phyloP scores from a whole-genome alignment of 2,329 filamentous ascomycete genomes.

The Alternaria infectoria region DNA sequence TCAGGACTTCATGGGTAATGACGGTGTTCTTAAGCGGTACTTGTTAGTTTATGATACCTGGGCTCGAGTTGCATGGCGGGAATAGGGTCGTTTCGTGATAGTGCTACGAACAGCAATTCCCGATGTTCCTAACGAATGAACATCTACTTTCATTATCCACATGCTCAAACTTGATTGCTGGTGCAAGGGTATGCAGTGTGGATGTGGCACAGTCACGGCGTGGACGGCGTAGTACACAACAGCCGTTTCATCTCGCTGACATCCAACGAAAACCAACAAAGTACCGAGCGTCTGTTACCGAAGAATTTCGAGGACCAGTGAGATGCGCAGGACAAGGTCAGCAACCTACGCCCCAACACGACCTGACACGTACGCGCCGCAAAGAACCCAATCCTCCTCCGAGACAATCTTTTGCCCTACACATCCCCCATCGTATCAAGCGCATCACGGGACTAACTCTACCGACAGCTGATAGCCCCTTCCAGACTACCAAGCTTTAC shows the following conservation, averaged over 20 bases:
- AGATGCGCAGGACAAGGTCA: not conserved
- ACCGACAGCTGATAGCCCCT: slow-evolving; percentile 10
- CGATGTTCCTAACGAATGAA: not conserved
- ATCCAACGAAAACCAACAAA: not conserved
- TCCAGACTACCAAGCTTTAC: slow-evolving; percentile 13
- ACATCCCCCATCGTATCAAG: not conserved
- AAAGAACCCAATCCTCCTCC: not conserved
- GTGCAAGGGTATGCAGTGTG: slow-evolving; percentile 6
- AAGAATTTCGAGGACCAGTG: not conserved
- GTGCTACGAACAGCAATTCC: not conserved
- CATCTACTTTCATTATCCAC: not conserved
- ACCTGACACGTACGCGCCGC: not conserved
- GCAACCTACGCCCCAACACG: not conserved
- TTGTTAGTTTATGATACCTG: slow-evolving; percentile 30
- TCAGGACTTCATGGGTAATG: slow-evolving; percentile 12
- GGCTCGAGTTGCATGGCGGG: slow-evolving; percentile 16
- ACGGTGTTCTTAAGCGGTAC: slow-evolving; percentile 13
- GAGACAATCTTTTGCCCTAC: not conserved
- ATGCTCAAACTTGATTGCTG: not conserved
- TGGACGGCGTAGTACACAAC: slow-evolving; percentile 5
- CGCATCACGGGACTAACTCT: slow-evolving; percentile 1
- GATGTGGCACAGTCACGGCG: slow-evolving; percentile 8
- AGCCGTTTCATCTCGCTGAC: slow-evolving; percentile 7
- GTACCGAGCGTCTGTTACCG: not conserved
- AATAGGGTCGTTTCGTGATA: not conserved